Evolutionary conservation across 495 filamentous ascomycete species (phyloP), one percentile per base, ranked within the genome.

Genomic region (Delitschia confertaspora): DNA sequence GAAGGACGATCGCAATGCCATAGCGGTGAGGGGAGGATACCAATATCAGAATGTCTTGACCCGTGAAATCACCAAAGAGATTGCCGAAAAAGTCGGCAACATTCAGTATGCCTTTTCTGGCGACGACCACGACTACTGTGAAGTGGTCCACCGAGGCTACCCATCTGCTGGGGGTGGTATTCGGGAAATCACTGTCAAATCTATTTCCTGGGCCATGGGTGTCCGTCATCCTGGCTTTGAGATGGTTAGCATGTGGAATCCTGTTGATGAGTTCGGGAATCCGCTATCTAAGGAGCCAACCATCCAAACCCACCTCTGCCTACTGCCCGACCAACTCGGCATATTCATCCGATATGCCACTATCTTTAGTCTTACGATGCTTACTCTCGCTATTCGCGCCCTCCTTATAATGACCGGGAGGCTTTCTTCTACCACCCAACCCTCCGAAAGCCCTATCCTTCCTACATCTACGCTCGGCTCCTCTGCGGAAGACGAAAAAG

Each of bases 111-210:
- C 85, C 29, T 96, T 95, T 59, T 93, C 87, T 1, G 93, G 93
- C 1, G 93, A 99, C 55, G 93, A 99, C 61, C 93, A 99, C 63
- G 93, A 99, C 62, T 94, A 96, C 65, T 99, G 93, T 64, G 88
- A 95, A 42, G 63, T 96, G 18, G 64, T 74, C 1, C 93, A 99
- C 59, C 69, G 68, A 8, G 71, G 79, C 34, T 83, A 77, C 45
- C 74, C 69, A 7, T 64, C 72, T 13, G 71, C 74, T 44, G 69
- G 69, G 4, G 74, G 73, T 30, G 75, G 75, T 0, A 80, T 89
- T 1, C 74, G 70, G 19, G 93, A 99, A 55, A 88, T 95, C 50
- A 96, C 93, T 0, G 87, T 96, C 42, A 99, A 99, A 64, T 84
- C 78, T 50, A 69, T 93, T 27, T 87, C 78, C 49, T 94, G 86